Evolutionary conservation across 495 filamentous ascomycete species (phyloP).

Genomic region (Hypoxylon subgilvum): DNA sequence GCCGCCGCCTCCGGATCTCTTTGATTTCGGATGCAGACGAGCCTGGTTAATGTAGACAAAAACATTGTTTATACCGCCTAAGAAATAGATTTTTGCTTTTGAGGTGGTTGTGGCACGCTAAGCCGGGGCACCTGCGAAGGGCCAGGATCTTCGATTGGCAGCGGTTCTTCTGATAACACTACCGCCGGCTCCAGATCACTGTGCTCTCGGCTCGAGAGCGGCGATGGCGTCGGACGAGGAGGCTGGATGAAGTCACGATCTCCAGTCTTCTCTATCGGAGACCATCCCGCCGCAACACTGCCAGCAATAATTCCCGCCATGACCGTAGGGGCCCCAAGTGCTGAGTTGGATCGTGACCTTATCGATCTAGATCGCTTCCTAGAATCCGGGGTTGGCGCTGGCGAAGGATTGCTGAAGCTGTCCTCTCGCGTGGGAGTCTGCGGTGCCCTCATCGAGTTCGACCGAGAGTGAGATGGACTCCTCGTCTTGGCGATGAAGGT

Average conservation of each 20-base stretch:
- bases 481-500: conserved; percentile 72
- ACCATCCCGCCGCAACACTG: conserved; percentile 83
- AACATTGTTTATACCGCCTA: conserved; percentile 40
- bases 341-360: conserved; percentile 85
- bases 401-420: conserved; percentile 56
- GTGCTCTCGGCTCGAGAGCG: conserved; percentile 34
- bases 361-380: conserved; percentile 68
- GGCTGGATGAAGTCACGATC: conserved; percentile 37
- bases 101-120: conserved; percentile 49
- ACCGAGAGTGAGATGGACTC: conserved; percentile 76
- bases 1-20: conserved; percentile 5
- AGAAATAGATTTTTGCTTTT: conserved; percentile 46
- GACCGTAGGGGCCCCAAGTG: conserved; percentile 80
- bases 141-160: conserved; percentile 40
- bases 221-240: conserved; percentile 38
- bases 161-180: conserved; percentile 47
- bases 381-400: conserved; percentile 72
- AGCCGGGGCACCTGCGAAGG: conserved; percentile 49
- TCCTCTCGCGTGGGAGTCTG: conserved; percentile 70
- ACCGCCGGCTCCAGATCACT: conserved; percentile 30
- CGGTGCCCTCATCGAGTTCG: conserved; percentile 64
- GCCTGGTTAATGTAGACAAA: conserved; percentile 28
- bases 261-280: conserved; percentile 69
- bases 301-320: conserved; percentile 90
- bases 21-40: conserved; percentile 13